A percentile compares a stretch with the other conserved stretches of the same genome.
phyloP scores from a whole-genome alignment of 2,329 filamentous ascomycete species.

The Zymoseptoria crescenta region DNA sequence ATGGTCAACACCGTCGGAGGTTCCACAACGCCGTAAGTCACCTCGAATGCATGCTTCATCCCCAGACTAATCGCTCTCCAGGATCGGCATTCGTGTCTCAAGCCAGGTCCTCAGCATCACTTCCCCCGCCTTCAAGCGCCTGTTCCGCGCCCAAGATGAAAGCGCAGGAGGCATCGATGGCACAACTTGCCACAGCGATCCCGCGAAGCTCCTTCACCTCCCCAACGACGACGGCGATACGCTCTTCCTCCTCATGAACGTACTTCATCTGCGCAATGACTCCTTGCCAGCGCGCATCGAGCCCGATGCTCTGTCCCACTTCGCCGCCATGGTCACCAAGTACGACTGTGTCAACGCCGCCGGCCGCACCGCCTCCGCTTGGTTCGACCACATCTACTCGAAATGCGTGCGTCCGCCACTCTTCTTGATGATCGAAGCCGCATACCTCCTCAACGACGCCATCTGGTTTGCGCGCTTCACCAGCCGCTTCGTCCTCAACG shows the following conservation, averaged over 20 bases:
- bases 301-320: constrained; percentile 15
- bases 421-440: constrained; percentile 20
- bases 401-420: constrained; percentile 2
- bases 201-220: constrained; percentile 11
- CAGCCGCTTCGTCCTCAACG: constrained; percentile 16
- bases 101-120: constrained; percentile 15
- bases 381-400: constrained; percentile 25
- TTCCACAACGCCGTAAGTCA: not conserved
- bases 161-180: not conserved
- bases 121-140: constrained; percentile 18
- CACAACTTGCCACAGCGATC: not conserved
- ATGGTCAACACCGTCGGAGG: not conserved
- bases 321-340: constrained; percentile 16
- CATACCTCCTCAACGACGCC: constrained; percentile 23
- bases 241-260: constrained; percentile 20
- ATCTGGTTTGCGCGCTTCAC: constrained; percentile 25
- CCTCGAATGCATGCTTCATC: not conserved
- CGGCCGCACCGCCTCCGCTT: constrained; percentile 15
- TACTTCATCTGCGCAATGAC: constrained; percentile 24
- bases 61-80: not conserved
- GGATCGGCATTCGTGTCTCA: constrained; percentile 19
- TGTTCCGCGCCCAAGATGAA: constrained; percentile 3
- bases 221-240: constrained; percentile 20
- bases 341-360: constrained; percentile 22
- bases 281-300: constrained; percentile 18